Percentiles rank a stretch among this genome's conserved stretches.
Conservation (phyloP, 139 green algal species). For the Coccomyxa sp. region DNA sequence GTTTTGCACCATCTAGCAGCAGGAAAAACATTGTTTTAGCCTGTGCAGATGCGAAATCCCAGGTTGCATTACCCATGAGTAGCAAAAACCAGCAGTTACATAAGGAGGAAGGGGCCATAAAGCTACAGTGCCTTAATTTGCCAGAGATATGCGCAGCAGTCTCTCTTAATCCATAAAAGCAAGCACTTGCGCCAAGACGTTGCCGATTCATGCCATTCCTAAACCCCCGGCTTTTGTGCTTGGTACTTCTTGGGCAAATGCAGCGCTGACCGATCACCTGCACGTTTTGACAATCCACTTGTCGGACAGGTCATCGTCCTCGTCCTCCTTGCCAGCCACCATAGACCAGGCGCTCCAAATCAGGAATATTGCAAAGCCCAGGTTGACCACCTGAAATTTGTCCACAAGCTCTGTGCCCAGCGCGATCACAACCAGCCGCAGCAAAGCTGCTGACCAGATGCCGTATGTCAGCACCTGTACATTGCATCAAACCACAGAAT, state of each 20-base stretch:
- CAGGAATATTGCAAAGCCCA: constrained; percentile 91
- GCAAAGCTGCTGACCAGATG: constrained; percentile 81
- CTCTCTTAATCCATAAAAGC: too few species aligned
- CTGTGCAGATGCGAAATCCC: not conserved
- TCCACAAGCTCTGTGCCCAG: constrained; percentile 74
- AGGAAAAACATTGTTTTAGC: not conserved
- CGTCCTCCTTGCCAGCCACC: constrained; percentile 23
- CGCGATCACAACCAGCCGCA: constrained; percentile 84
- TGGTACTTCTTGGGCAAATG: too few species aligned
- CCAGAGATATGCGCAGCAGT: too few species aligned
- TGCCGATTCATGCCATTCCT: too few species aligned
- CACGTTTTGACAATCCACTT: constrained; percentile 81
- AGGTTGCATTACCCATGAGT: too few species aligned
- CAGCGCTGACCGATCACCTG: constrained; percentile 4
- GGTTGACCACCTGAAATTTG: constrained; percentile 82
- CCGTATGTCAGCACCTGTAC: constrained; percentile 82
- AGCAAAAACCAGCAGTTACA: too few species aligned
- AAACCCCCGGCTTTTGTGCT: too few species aligned
- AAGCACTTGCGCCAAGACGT: too few species aligned
- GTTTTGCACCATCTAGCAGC: not conserved
- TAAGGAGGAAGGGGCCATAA: too few species aligned
- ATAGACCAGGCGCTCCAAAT: constrained; percentile 78
- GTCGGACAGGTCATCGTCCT: constrained; percentile 66
- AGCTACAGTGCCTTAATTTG: too few species aligned
- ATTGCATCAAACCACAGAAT: not conserved